Evolutionary conservation across 192 early-diverging fungal species (phyloP).

Genomic region (Kappamyces sp.): DNA sequence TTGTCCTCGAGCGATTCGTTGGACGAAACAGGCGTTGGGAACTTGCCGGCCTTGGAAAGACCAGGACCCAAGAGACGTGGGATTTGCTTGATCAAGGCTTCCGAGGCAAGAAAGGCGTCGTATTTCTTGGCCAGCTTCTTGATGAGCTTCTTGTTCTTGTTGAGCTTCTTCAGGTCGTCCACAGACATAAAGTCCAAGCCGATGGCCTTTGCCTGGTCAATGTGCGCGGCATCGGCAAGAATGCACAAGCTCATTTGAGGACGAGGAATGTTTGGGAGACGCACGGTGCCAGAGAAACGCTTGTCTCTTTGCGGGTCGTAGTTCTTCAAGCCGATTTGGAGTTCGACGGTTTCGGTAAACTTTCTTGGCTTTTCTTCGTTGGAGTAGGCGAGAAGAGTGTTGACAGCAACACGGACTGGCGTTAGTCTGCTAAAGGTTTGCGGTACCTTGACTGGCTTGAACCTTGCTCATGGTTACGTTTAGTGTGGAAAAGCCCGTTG

Average conservation of each 20-base stretch:
- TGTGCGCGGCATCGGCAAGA: conserved; percentile 93
- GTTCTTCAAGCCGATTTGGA: conserved; percentile 99
- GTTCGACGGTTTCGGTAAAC: conserved; percentile 94
- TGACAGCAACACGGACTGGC: conserved; percentile 78
- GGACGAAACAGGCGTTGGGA: conserved; percentile 93
- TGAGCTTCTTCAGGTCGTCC: conserved; percentile 98
- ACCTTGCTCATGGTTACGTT: conserved; percentile 53
- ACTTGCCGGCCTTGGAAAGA: conserved; percentile 98
- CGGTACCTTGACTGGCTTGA: conserved; percentile 40
- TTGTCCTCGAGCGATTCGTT: conserved; percentile 78
- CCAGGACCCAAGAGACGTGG: conserved; percentile 97
- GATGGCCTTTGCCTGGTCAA: conserved; percentile 89
- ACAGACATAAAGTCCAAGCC: conserved; percentile 87
- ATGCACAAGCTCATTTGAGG: conserved; percentile 94
- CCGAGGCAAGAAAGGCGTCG: conserved; percentile 96
- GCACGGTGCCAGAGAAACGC: conserved; percentile 96
- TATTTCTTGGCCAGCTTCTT: conserved; percentile 99
- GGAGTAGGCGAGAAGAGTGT: conserved; percentile 62
- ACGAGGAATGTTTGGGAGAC: conserved; percentile 89
- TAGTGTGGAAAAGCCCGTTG: too few relatives aligned
- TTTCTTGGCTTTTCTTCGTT: conserved; percentile 85
- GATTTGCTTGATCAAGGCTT: conserved; percentile 98
- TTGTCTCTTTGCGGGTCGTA: conserved; percentile 99
- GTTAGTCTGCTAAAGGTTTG: conserved; percentile 21
- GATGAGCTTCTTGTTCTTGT: conserved; percentile 99